Conservation (phyloP, 306 rosid species). For the Luffa acutangula region DNA sequence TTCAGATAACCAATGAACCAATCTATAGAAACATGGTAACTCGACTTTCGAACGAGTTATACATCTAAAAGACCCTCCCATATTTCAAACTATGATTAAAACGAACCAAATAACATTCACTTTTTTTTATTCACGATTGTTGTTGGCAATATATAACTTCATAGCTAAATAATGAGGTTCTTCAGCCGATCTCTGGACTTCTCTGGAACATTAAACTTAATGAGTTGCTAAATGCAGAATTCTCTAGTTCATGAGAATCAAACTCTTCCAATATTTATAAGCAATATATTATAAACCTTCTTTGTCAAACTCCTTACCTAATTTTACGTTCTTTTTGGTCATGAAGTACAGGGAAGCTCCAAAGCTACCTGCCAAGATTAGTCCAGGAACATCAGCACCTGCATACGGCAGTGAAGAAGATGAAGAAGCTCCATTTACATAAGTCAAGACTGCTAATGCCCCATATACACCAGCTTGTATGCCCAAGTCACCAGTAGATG, state of each 20-base stretch:
- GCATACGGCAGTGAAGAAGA: constrained; percentile 40
- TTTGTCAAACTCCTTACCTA: constrained; percentile 43
- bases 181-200: background rate
- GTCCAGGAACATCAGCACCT: constrained; percentile 88
- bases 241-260: constrained; percentile 4
- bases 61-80: background rate
- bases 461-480: constrained; percentile 93
- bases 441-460: constrained; percentile 77
- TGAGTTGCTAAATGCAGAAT: background rate
- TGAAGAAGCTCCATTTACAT: constrained; percentile 52
- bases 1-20: background rate
- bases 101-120: background rate
- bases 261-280: constrained; percentile 11
- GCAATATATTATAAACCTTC: background rate
- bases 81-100: background rate
- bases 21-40: background rate
- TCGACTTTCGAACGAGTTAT: background rate
- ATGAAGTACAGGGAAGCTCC: constrained; percentile 96
- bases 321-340: constrained; percentile 79
- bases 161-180: background rate
- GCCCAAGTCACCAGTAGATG: constrained; percentile 66
- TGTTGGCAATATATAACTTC: background rate
- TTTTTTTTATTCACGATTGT: background rate
- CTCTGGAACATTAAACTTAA: background rate
- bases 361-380: constrained; percentile 97